These are phyloP conservation scores for Termitomyces sp. DNA, from an alignment of 768 basidiomycete genomes.

Conservation along the genomic window DNA sequence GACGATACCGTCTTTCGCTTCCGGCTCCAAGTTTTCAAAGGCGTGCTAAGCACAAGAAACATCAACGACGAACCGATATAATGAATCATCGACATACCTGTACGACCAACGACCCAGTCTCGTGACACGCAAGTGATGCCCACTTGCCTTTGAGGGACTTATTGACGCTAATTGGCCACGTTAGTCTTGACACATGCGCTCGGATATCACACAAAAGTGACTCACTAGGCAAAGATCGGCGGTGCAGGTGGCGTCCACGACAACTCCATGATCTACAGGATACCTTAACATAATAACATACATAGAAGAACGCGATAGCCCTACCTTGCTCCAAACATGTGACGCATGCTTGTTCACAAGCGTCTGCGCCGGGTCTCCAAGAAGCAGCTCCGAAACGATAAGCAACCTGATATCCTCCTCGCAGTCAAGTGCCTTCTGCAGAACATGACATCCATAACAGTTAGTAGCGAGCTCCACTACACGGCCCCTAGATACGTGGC, in stretches of 20 bases:
- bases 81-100: constrained; percentile 41
- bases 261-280: constrained; percentile 75
- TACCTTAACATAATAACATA: background rate
- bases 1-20: constrained; percentile 79
- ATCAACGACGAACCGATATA: background rate
- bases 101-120: constrained; percentile 84
- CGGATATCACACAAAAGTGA: constrained; percentile 4
- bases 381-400: constrained; percentile 79
- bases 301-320: background rate
- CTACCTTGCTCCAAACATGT: constrained; percentile 88
- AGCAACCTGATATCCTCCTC: constrained; percentile 81
- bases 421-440: constrained; percentile 87
- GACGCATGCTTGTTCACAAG: constrained; percentile 88
- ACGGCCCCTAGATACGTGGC: constrained; percentile 46
- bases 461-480: constrained; percentile 86
- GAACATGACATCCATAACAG: constrained; percentile 85
- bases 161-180: constrained; percentile 56
- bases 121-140: constrained; percentile 86
- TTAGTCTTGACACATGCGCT: background rate
- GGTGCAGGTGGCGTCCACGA: constrained; percentile 85
- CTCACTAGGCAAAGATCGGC: constrained; percentile 83
- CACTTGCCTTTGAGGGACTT: constrained; percentile 84
- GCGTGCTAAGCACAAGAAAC: too few species aligned
- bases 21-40: constrained; percentile 21
- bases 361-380: constrained; percentile 81